Conservation (phyloP, 1,139 yeast species). For the Zhuliangozyma blackwelliae region DNA sequence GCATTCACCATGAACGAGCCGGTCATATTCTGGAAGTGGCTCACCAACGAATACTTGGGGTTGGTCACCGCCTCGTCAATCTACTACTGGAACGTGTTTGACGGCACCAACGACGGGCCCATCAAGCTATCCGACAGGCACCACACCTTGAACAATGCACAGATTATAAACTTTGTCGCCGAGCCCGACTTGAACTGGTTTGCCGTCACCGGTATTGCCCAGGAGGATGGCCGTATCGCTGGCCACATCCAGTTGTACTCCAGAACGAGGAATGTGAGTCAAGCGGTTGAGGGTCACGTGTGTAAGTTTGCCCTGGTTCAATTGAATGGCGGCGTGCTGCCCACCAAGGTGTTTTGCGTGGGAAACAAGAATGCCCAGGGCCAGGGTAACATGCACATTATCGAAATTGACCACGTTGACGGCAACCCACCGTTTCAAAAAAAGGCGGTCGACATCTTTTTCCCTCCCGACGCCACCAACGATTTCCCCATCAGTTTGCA, state of each 20-base stretch:
- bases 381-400: slow-evolving; percentile 84
- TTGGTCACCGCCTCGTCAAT: slow-evolving; percentile 75
- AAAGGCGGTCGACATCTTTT: slow-evolving; percentile 87
- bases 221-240: slow-evolving; percentile 90
- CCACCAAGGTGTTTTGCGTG: slow-evolving; percentile 86
- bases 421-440: slow-evolving; percentile 83
- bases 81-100: slow-evolving; percentile 80
- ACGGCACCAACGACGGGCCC: slow-evolving; percentile 77
- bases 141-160: slow-evolving; percentile 71
- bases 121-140: slow-evolving; percentile 79
- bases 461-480: slow-evolving; percentile 94
- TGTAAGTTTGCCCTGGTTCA: slow-evolving; percentile 79
- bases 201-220: slow-evolving; percentile 92
- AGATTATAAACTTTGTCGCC: slow-evolving; percentile 86
- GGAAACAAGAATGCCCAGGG: slow-evolving; percentile 85
- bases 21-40: slow-evolving; percentile 95
- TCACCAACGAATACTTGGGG: slow-evolving; percentile 68
- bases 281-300: slow-evolving; percentile 97
- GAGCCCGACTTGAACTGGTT: slow-evolving; percentile 87
- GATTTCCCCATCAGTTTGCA: slow-evolving; percentile 97
- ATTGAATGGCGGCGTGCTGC: slow-evolving; percentile 67
- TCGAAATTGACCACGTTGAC: slow-evolving; percentile 92
- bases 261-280: slow-evolving; percentile 85
- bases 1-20: slow-evolving; percentile 85
- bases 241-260: slow-evolving; percentile 95